These are phyloP conservation scores for Penicillium nucicola DNA, from an alignment of 495 filamentous ascomycete genomes.

Conservation along the genomic window DNA sequence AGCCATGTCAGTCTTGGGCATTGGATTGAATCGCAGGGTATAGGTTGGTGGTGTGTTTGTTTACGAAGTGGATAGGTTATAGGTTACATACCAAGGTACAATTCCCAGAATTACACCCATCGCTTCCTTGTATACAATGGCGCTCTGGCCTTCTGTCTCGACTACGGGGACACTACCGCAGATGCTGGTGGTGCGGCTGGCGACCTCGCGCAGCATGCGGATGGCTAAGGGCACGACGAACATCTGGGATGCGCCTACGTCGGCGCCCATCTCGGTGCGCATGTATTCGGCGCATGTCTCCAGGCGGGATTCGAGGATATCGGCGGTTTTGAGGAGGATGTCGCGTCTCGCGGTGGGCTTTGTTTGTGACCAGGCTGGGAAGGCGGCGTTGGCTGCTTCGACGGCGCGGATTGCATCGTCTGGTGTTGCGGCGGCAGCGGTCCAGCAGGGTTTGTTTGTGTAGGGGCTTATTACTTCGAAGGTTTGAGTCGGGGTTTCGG, in stretches of 20 bases:
- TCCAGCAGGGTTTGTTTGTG: conserved; percentile 62
- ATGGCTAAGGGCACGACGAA: conserved; percentile 61
- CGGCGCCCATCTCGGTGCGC: conserved; percentile 68
- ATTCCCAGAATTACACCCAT: conserved; percentile 79
- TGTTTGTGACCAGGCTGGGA: conserved; percentile 66
- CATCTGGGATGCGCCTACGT: conserved; percentile 36
- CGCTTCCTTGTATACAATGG: conserved; percentile 72
- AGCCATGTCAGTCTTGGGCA: background rate
- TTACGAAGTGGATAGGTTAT: background rate
- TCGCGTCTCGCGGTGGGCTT: conserved; percentile 62
- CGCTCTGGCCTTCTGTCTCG: conserved; percentile 51
- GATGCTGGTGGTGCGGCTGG: conserved; percentile 60
- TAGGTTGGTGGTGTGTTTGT: too few species aligned
- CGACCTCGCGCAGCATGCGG: conserved; percentile 67
- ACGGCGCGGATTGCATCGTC: conserved; percentile 61
- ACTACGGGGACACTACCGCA: conserved; percentile 62
- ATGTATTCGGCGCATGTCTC: conserved; percentile 61
- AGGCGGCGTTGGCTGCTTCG: conserved; percentile 64
- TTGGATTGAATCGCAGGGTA: background rate
- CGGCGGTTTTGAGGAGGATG: conserved; percentile 70
- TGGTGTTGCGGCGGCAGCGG: conserved; percentile 57
- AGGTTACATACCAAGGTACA: conserved; percentile 67
- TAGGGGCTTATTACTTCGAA: conserved; percentile 68
- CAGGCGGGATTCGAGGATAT: conserved; percentile 58
- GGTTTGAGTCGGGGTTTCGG: conserved; percentile 49